Conservation (phyloP, 768 basidiomycete genomes). For the Suillus americanus region DNA sequence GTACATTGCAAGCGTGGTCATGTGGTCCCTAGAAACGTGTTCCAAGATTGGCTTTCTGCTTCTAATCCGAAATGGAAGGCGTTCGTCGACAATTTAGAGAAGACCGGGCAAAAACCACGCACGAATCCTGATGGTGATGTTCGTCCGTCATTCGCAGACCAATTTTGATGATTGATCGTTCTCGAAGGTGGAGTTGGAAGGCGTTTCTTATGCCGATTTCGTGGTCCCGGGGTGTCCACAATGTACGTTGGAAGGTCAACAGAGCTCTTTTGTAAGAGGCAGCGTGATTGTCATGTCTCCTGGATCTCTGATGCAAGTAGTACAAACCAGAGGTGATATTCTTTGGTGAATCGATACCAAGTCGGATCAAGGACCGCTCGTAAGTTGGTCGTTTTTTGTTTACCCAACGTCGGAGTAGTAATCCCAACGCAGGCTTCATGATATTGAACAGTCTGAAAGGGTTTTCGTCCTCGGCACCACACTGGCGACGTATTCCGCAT, state of each 20-base stretch:
- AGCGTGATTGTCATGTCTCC: constrained; percentile 14
- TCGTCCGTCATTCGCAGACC: constrained; percentile 22
- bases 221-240: constrained; percentile 73
- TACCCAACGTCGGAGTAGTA: not conserved
- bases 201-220: constrained; percentile 75
- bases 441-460: constrained; percentile 60
- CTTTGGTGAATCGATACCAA: constrained; percentile 86
- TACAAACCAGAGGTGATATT: constrained; percentile 84
- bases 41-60: constrained; percentile 70
- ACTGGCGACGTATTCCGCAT: constrained; percentile 91
- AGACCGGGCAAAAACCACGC: constrained; percentile 55
- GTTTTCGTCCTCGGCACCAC: constrained; percentile 87
- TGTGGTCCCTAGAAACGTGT: constrained; percentile 58
- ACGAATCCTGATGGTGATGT: constrained; percentile 97
- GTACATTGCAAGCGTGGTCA: constrained; percentile 82
- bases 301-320: constrained; percentile 31
- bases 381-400: constrained; percentile 34
- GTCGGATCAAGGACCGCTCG: constrained; percentile 68
- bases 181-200: constrained; percentile 77
- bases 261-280: constrained; percentile 55
- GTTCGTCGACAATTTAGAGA: constrained; percentile 63
- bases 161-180: not conserved
- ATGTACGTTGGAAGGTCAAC: constrained; percentile 59
- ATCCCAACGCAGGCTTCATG: constrained; percentile 44
- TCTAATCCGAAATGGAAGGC: constrained; percentile 81